These are phyloP conservation scores for Colletotrichum eleusines DNA, from an alignment of 2,329 filamentous ascomycete species.

Conservation along the genomic window DNA sequence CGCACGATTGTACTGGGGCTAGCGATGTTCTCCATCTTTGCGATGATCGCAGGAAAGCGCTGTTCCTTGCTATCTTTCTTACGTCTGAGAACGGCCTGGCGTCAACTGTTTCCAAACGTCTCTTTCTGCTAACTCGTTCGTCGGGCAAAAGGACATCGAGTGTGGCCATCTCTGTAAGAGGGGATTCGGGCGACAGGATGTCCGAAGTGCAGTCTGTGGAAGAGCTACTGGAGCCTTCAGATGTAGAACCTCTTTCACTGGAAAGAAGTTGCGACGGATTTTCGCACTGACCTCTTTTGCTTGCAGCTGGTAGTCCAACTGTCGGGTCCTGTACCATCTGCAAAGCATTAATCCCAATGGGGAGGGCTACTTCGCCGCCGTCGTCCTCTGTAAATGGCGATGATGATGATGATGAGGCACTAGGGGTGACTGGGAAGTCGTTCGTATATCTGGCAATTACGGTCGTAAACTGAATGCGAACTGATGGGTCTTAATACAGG, in stretches of 20 bases:
- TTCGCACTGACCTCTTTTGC: background rate
- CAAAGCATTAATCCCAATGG: background rate
- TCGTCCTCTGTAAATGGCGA: background rate
- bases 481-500: background rate
- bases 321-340: background rate
- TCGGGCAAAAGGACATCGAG: background rate
- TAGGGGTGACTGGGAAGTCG: background rate
- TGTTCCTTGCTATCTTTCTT: background rate
- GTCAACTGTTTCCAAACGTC: background rate
- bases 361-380: background rate
- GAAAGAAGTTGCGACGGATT: background rate
- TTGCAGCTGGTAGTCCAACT: background rate
- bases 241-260: background rate
- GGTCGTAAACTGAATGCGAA: background rate
- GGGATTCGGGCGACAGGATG: background rate
- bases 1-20: background rate
- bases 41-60: background rate
- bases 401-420: background rate
- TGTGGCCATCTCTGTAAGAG: background rate
- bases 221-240: background rate
- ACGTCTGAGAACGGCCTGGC: background rate
- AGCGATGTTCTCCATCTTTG: constrained; percentile 4
- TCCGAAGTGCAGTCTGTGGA: background rate
- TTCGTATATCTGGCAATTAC: background rate
- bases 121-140: background rate